phyloP scores from a whole-genome alignment of 106 monocot genomes.

The Phalaenopsis aphrodite region DNA sequence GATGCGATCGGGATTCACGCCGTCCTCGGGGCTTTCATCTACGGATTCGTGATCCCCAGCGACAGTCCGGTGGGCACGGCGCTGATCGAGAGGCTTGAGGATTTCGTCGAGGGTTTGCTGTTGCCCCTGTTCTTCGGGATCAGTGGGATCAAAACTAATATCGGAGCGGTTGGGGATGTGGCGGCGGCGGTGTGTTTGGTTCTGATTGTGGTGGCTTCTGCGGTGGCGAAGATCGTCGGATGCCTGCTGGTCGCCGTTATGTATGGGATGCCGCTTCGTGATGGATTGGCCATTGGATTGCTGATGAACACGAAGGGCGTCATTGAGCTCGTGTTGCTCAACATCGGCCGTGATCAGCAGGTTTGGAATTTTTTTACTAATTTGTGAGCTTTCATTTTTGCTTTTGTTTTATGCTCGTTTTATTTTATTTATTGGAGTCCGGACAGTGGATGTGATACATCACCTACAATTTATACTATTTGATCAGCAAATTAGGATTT shows the following conservation, averaged over 20 bases:
- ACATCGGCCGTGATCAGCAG: conserved; percentile 46
- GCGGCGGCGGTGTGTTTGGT: conserved; percentile 19
- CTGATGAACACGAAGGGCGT: conserved; percentile 65
- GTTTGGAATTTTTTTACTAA: neutral
- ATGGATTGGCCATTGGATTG: conserved; percentile 41
- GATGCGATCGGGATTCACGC: conserved; percentile 62
- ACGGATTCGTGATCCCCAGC: conserved; percentile 53
- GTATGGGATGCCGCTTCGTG: conserved; percentile 26
- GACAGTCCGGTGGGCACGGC: conserved; percentile 29
- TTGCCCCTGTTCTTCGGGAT: conserved; percentile 65
- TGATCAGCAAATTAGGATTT: too few species aligned
- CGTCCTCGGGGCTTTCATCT: conserved; percentile 50
- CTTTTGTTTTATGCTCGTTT: too few species aligned
- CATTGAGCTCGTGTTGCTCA: conserved; percentile 56
- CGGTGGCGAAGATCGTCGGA: conserved; percentile 21
- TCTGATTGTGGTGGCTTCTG: conserved; percentile 17
- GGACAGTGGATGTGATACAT: too few species aligned
- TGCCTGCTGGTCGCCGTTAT: conserved; percentile 28
- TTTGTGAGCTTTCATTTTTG: too few species aligned
- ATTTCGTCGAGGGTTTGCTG: conserved; percentile 40
- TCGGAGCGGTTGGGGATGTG: neutral
- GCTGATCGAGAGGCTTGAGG: conserved; percentile 60
- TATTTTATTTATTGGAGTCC: too few species aligned
- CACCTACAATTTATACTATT: too few species aligned
- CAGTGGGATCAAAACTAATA: conserved; percentile 42